These are phyloP conservation scores for Plectosphaerella plurivora DNA, from an alignment of 2,329 filamentous ascomycete species.

Conservation along the genomic window DNA sequence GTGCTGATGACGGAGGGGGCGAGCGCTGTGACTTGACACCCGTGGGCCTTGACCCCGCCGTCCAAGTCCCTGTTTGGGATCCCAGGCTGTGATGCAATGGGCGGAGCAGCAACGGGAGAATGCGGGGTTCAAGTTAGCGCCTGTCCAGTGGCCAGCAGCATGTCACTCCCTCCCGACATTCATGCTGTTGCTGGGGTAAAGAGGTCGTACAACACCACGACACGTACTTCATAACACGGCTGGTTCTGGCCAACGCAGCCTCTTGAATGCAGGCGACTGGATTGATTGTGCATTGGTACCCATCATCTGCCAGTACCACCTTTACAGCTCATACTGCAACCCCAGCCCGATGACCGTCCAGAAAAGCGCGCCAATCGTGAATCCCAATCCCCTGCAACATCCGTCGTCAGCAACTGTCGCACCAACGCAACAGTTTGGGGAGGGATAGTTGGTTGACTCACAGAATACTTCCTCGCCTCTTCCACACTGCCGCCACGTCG, in stretches of 20 bases:
- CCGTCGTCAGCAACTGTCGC: constrained; percentile 1
- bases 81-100: neutral
- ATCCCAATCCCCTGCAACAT: neutral
- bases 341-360: constrained; percentile 5
- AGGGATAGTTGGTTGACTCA: constrained; percentile 2
- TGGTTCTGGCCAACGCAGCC: too few relatives aligned
- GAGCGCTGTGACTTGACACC: neutral
- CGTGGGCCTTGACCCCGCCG: too few relatives aligned
- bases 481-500: constrained; percentile 8
- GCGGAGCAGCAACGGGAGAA: neutral
- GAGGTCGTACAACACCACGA: neutral
- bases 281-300: neutral
- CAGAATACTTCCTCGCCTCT: constrained; percentile 1
- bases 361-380: neutral
- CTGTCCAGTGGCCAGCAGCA: too few relatives aligned
- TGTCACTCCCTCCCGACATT: neutral
- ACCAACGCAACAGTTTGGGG: neutral
- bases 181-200: neutral
- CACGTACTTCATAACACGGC: too few relatives aligned
- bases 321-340: neutral
- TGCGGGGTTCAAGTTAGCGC: neutral
- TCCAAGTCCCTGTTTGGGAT: neutral
- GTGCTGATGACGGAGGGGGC: neutral
- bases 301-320: neutral
- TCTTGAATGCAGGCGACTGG: too few relatives aligned